A percentile compares a stretch with the other conserved stretches of the same genome.
These are phyloP conservation scores for Ogataea philodendri DNA, from an alignment of 805 yeast genomes.

Conservation along the genomic window DNA sequence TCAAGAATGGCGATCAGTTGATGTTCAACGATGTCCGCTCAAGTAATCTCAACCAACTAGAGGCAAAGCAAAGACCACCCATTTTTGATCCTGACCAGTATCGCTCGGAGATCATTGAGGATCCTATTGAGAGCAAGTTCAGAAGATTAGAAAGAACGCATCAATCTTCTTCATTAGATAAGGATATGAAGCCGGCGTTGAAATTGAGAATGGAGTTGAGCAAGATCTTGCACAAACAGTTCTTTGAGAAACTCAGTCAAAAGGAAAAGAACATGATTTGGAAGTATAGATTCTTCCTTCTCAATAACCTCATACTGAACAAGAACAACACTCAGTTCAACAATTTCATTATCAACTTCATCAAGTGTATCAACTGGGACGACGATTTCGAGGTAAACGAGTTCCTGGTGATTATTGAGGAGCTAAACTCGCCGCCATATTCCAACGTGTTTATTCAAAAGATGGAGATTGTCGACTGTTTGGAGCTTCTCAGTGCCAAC, in stretches of 20 bases:
- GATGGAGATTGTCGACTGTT: slow-evolving; percentile 38
- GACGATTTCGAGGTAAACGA: slow-evolving; percentile 79
- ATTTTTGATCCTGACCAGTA: slow-evolving; percentile 70
- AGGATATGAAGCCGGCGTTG: slow-evolving; percentile 85
- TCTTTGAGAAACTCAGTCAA: slow-evolving; percentile 76
- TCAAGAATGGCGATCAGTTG: slow-evolving; percentile 19
- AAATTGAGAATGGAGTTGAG: slow-evolving; percentile 72
- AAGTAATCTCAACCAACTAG: slow-evolving; percentile 20
- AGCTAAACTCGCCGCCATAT: slow-evolving; percentile 23
- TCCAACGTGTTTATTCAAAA: slow-evolving; percentile 33
- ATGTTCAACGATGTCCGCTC: slow-evolving; percentile 27
- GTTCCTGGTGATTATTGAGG: slow-evolving; percentile 49
- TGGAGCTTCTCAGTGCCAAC: slow-evolving; percentile 79
- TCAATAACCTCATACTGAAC: slow-evolving; percentile 46
- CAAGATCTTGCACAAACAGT: slow-evolving; percentile 70
- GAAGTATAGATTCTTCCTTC: slow-evolving; percentile 82
- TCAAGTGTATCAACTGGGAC: slow-evolving; percentile 86
- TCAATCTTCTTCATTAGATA: slow-evolving; percentile 71
- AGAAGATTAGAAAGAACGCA: slow-evolving; percentile 82
- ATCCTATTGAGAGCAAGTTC: slow-evolving; percentile 87
- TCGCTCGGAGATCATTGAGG: slow-evolving; percentile 43
- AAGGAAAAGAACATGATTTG: slow-evolving; percentile 85
- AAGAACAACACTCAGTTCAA: slow-evolving; percentile 36
- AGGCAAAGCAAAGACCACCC: slow-evolving; percentile 18
- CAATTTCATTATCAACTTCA: slow-evolving; percentile 53